Evolutionary conservation across 2,329 filamentous ascomycete species (phyloP), one percentile per base, ranked within the genome.

Genomic region (Aspergillus persii): DNA sequence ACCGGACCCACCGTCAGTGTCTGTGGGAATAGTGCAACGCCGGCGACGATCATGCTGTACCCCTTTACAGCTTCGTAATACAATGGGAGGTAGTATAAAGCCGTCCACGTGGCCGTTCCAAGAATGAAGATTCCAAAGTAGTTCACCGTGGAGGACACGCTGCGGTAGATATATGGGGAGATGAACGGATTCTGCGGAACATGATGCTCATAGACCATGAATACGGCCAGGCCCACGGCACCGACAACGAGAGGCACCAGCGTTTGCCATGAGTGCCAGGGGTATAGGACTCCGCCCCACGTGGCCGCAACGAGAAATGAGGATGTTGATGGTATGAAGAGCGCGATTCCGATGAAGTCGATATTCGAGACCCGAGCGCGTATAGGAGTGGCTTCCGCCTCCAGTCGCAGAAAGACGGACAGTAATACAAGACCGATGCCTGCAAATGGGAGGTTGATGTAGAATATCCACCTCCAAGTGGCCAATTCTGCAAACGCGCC

Each of bases 241-340:
- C 87, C 86, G 8, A 89, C 44, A 3, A 85, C 70, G 12, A 91
- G 73, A 0, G 87, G 88, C 0, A 87, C 79, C 2, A 91, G 74
- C 0, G 86, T 87, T 1, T 80, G 79, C 80, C 84, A 89, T 3
- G 81, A 85, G 49, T 75, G 69, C 88, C 88, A 91, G 0, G 80
- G 67, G 68, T 88, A 90, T 74, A 87, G 83, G 8, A 89, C 80
- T 41, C 86, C 87, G 8, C 86, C 88, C 79, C 85, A 87, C 2
- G 85, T 86, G 3, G 89, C 69, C 0, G 85, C 84, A 49, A 89
- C 84, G 46, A 89, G 71, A 66, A 89, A 83, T 26, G 81, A 81
- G 0, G 85, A 85, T 11, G 81, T 78, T 12, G 83, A 83, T 11
- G 77, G 81, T 18, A 88, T 78, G 68, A 91, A 90, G 3, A 91